Percentiles rank a stretch among this genome's conserved stretches.
Evolutionary conservation across 306 rosid species (phyloP).

Genomic region (Dalbergia cultrata): DNA sequence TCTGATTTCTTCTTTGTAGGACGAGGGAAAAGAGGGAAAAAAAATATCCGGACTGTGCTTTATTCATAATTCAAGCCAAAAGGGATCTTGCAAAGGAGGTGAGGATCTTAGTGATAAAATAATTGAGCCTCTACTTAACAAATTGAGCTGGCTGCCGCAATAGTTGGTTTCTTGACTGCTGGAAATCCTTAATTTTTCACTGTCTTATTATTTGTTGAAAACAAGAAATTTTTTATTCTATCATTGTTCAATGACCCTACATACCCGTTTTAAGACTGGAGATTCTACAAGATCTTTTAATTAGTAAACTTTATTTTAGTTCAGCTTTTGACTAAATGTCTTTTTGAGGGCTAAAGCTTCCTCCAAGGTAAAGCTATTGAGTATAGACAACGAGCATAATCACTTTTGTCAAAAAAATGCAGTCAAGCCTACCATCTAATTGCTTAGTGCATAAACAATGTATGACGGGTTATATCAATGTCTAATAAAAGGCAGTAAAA

Average conservation of each 20-base stretch:
- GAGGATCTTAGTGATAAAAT: background rate
- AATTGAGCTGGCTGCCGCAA: slow-evolving; percentile 23
- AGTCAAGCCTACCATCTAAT: background rate
- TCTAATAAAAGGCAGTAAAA: background rate
- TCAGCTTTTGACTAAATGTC: slow-evolving; percentile 8
- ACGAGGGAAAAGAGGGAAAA: too few relatives aligned
- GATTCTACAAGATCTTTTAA: background rate
- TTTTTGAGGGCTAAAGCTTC: background rate
- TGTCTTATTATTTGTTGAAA: background rate
- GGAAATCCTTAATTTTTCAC: background rate
- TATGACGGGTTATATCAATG: slow-evolving; percentile 20
- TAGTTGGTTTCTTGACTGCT: background rate
- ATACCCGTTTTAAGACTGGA: background rate
- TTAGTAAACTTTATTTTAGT: slow-evolving; percentile 8
- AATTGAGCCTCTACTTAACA: background rate
- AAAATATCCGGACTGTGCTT: too few relatives aligned
- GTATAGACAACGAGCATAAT: background rate
- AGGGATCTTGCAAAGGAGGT: too few relatives aligned
- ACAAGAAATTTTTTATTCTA: background rate
- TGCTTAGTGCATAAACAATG: background rate
- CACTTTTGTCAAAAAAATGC: background rate
- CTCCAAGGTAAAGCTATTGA: background rate
- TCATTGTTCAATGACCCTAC: background rate
- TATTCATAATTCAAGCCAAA: too few relatives aligned
- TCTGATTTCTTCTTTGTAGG: too few relatives aligned